Base-by-base conservation (phyloP, 75 land plant species). In the Adiantum capillusveneris region DNA sequence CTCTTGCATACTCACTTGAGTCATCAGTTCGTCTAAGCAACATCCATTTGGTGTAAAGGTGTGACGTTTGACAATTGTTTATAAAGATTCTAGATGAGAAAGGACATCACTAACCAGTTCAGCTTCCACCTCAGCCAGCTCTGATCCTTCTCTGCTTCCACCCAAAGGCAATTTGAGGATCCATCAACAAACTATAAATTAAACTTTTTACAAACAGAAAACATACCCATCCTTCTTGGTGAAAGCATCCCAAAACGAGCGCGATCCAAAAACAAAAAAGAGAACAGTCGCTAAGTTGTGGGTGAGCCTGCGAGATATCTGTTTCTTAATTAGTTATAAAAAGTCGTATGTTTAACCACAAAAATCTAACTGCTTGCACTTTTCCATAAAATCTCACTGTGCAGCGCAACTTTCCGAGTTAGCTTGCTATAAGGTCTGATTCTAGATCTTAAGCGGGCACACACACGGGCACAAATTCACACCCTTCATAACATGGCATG, bases 101-200 rank as follows among this genome's bases (percentile, higher is more conserved):
- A 57, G 39, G 21, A 13, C 16, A 57, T 34, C 30, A 68, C 83
- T 25, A 25, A 84, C 85, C 84, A 90, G 60, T 58, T 92, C 70
- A 41, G 80, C 84, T 80, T 92, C 97, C 62, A 92, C 94, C 73
- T 92, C 97, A 44, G 81, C 84, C 64, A 92, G 57, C 56, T 92
- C 97, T 62, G 88, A 86, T 30, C 76, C 62, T 9, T 78, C 89
- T 63, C 97, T 92, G 81, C 41, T 31, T 20, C 25, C 30, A 48
- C 16, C 31, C 57, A 53, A 24, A 36, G 18, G n/a, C 6, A 56
- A 19, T 16, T 46, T 2, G 9, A 29, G 50, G 41, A 21, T 5
- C 37, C 3, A 34, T 5, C 9, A 9, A 3, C 37, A 34, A 9
- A 34, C 3, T 34, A 34, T 34, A n/a, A 13, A 45, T n/a, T 14